Evolutionary conservation across 176 grass and related monocot genomes (phyloP).

Genomic region (Oryza australiensis): DNA sequence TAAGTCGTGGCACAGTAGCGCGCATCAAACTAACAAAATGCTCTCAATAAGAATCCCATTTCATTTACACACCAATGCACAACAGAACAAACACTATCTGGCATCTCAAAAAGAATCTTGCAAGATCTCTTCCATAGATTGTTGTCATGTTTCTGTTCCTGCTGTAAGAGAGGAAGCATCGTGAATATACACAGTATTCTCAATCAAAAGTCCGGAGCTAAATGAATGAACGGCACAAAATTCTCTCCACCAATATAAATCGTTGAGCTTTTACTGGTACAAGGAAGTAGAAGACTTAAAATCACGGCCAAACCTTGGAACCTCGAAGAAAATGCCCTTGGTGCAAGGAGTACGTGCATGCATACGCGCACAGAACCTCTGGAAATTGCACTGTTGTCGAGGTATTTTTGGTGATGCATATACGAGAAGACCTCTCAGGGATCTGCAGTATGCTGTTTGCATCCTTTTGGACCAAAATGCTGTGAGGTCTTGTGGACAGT

Average conservation of each 20-base stretch:
- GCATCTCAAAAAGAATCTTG: background rate
- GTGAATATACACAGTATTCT: constrained; percentile 25
- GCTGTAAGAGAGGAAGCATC: background rate
- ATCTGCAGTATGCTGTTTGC: constrained; percentile 75
- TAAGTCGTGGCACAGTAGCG: too few species aligned
- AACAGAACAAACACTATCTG: background rate
- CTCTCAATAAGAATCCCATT: background rate
- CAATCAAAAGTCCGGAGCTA: background rate
- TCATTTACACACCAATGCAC: background rate
- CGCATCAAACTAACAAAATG: background rate
- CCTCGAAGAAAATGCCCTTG: background rate
- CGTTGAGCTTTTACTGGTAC: background rate
- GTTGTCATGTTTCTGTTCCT: background rate
- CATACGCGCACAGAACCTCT: background rate
- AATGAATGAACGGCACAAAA: background rate
- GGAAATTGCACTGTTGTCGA: background rate
- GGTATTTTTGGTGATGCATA: background rate
- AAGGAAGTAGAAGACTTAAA: background rate
- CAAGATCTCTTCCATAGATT: background rate
- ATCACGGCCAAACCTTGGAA: constrained; percentile 13
- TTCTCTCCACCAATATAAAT: background rate
- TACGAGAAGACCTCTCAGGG: constrained; percentile 31
- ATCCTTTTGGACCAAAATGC: constrained; percentile 71
- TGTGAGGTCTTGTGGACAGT: constrained; percentile 8
- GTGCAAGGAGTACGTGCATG: background rate